Conservation (phyloP, 257 asterid species). For the Ilex asprella region DNA sequence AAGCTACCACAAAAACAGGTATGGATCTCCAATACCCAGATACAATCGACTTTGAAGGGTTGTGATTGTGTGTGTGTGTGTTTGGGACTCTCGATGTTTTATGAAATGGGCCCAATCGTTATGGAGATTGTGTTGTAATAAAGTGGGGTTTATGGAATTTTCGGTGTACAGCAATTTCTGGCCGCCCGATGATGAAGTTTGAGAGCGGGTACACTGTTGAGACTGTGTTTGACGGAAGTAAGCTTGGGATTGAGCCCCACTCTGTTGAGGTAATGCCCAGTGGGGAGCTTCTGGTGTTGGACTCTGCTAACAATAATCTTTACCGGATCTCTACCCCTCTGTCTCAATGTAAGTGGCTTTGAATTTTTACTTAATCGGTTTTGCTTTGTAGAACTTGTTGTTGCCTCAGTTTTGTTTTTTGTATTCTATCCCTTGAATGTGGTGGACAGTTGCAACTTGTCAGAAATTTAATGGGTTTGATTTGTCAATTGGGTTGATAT, state of each 20-base stretch:
- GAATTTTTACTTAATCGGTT: neutral
- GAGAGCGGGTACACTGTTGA: constrained; percentile 91
- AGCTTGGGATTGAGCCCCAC: constrained; percentile 89
- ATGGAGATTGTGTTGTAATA: neutral
- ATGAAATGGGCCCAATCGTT: no score
- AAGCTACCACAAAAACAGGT: constrained; percentile 73
- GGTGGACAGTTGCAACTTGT: neutral
- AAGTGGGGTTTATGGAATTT: constrained; percentile 7
- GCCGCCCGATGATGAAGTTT: constrained; percentile 87
- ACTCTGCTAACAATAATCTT: constrained; percentile 79
- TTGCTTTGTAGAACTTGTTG: neutral
- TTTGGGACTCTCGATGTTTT: no score
- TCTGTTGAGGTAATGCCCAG: constrained; percentile 61
- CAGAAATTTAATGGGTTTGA: neutral
- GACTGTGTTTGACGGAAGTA: constrained; percentile 95
- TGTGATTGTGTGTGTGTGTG: neutral
- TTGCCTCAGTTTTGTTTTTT: neutral
- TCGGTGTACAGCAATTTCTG: constrained; percentile 49
- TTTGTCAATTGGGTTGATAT: no score
- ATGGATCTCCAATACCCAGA: constrained; percentile 20
- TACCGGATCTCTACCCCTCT: constrained; percentile 75
- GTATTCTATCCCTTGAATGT: neutral
- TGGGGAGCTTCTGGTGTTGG: constrained; percentile 86
- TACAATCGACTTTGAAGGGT: constrained; percentile 12
- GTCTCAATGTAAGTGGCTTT: constrained; percentile 58